Evolutionary conservation across 2,329 filamentous ascomycete species (phyloP).

Genomic region (Ophiostoma novo-ulmi): DNA sequence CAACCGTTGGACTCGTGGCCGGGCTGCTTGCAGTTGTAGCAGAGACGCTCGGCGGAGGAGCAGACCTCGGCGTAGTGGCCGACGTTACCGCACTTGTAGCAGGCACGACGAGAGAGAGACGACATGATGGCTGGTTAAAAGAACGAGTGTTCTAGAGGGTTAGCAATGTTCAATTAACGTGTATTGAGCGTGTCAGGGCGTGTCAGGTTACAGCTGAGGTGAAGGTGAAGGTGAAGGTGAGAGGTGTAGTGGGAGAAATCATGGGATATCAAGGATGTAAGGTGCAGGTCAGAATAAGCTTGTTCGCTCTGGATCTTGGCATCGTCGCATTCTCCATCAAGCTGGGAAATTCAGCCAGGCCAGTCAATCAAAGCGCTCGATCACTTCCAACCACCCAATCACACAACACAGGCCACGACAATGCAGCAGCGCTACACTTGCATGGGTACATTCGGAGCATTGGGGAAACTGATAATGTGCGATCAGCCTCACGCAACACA

Average conservation of each 20-base stretch:
- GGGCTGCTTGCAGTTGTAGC: constrained; percentile 98
- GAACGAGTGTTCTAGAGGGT: constrained; percentile 26
- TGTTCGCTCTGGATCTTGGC: neutral
- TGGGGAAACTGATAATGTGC: neutral
- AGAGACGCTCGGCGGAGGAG: constrained; percentile 94
- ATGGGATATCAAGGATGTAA: neutral
- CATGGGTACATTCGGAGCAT: neutral
- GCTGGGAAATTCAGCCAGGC: no score
- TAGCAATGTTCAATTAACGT: neutral
- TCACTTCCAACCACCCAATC: neutral
- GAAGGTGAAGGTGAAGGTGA: neutral
- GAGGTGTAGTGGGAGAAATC: neutral
- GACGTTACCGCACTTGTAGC: constrained; percentile 79
- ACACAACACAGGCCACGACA: neutral
- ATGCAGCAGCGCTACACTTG: neutral
- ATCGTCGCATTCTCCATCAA: neutral
- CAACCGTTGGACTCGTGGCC: constrained; percentile 97
- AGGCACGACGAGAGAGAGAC: constrained; percentile 74
- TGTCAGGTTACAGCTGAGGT: neutral
- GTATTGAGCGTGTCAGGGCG: no score
- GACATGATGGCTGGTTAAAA: constrained; percentile 53
- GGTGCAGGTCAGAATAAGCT: neutral
- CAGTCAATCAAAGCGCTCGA: neutral
- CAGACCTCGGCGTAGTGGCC: constrained; percentile 84
- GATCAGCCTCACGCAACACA: neutral